Evolutionary conservation across 306 rosid genomes (phyloP).

Genomic region (Dryas alaskensis): DNA sequence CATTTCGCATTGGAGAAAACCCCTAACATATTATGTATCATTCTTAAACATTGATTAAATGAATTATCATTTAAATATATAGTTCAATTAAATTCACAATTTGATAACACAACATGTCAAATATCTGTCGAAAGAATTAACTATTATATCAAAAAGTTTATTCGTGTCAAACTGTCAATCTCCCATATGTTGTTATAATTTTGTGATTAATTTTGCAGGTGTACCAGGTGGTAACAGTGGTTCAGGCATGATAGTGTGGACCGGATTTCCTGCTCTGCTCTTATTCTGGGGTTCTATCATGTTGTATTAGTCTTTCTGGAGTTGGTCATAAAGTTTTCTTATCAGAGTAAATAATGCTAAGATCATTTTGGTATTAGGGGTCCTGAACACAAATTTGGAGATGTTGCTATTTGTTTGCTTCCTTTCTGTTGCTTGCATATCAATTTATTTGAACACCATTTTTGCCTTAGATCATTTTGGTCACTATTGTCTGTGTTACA

Average conservation of each 20-base stretch:
- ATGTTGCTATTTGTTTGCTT: slow-evolving; percentile 20
- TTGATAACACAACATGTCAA: too few relatives aligned
- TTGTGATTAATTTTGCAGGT: slow-evolving; percentile 16
- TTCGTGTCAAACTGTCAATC: too few relatives aligned
- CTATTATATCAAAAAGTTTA: too few relatives aligned
- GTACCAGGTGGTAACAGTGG: slow-evolving; percentile 22
- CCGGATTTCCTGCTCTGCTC: slow-evolving; percentile 42
- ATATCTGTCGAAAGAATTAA: too few relatives aligned
- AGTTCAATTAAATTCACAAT: too few relatives aligned
- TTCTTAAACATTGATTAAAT: too few relatives aligned
- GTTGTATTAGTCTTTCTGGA: slow-evolving; percentile 25
- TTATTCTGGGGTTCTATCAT: slow-evolving; percentile 41
- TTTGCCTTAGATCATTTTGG: neutral
- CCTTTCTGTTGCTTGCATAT: slow-evolving; percentile 4
- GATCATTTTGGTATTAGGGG: slow-evolving; percentile 7
- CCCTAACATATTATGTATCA: too few relatives aligned
- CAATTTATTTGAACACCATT: slow-evolving; percentile 29
- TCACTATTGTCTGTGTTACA: neutral
- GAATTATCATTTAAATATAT: too few relatives aligned
- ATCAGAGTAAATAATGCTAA: slow-evolving; percentile 24
- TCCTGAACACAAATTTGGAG: slow-evolving; percentile 7
- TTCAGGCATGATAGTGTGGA: slow-evolving; percentile 37
- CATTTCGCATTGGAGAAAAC: too few relatives aligned
- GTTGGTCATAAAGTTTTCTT: neutral
- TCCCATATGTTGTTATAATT: too few relatives aligned